Base-by-base conservation (phyloP, 2,329 filamentous ascomycete genomes). In the Ilyonectria robusta region DNA sequence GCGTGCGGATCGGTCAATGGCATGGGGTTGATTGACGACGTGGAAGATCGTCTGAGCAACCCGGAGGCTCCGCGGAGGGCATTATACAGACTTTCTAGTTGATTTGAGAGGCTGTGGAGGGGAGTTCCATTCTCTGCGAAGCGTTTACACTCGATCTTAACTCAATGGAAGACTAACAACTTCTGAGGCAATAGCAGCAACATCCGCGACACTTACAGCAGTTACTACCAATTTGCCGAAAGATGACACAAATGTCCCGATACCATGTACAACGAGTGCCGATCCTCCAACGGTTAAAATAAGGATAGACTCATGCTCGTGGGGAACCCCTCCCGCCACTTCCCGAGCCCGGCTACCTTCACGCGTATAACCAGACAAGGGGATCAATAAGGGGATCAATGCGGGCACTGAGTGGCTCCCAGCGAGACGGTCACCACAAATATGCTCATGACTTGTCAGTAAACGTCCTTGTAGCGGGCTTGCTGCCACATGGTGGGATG, bases 271-370 rank as follows among this genome's bases (percentile, higher is more conserved):
- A 35, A 21, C 26, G 4, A 13, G 23, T 33, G 59, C 46, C 31
- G 59, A 62, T 62, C 59, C 40, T 37, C 17, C 17, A 54, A 55
- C 29, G 50, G 50, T 55, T 62, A 40, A 55, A 62, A 47, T 55
- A 48, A 40, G 59, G 50, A 62, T 62, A 62, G 51, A 47, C 40
- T 47, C 8, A 13, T 54, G 11, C 8, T 33, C 31, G 31, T 33
- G 59, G 46, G 26, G 46, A 48, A 48, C 7, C 23, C 15, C 47
- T 50, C 50, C 31, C 37, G 51, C 17, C 51, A 44, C 21, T 54
- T 62, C 37, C 50, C 40, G 50, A 62, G 19, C 40, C 17, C 40
- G 37, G 40, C 37, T 26, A 42, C 44, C 50, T 50, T 46, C 44
- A 26, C 31, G 23, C 13, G 37, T 17, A n/a, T 40, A 31, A 48